Conservation (phyloP, 371 early-diverging fungal genomes). For the Apophysomyces variabilis region DNA sequence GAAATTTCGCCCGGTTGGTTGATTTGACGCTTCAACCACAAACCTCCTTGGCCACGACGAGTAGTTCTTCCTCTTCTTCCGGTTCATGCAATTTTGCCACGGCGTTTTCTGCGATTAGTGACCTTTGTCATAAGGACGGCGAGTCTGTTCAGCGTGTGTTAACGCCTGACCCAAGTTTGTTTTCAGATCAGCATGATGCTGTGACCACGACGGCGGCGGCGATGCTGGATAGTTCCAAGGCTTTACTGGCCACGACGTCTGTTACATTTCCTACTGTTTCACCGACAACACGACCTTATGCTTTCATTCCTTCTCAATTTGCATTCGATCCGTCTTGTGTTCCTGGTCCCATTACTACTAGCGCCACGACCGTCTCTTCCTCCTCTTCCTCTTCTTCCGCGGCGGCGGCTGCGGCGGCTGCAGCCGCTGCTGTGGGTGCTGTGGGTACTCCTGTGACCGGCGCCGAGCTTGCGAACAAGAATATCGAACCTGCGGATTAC, state of each 20-base stretch:
- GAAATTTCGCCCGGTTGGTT: conserved; percentile 38
- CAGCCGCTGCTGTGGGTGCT: conserved; percentile 34
- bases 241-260: not conserved
- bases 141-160: not conserved
- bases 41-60: not conserved
- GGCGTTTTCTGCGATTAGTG: conserved; percentile 37
- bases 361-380: not conserved
- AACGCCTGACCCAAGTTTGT: conserved; percentile 7
- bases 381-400: conserved; percentile 30
- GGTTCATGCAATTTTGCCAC: conserved; percentile 17
- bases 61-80: not conserved
- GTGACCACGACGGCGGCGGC: not conserved
- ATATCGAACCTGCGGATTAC: conserved; percentile 54
- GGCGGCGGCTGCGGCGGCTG: conserved; percentile 35
- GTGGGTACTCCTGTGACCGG: conserved; percentile 33
- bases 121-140: conserved; percentile 26
- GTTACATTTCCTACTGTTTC: not conserved
- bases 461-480: conserved; percentile 25
- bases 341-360: not conserved
- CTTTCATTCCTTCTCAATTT: conserved; percentile 10
- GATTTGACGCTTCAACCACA: conserved; percentile 40
- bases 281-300: conserved; percentile 1
- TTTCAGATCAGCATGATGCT: conserved; percentile 16
- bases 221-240: not conserved
- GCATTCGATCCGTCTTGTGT: conserved; percentile 16